Base-by-base conservation (phyloP, 805 yeast species). In the Diddensiella transvaalensis region DNA sequence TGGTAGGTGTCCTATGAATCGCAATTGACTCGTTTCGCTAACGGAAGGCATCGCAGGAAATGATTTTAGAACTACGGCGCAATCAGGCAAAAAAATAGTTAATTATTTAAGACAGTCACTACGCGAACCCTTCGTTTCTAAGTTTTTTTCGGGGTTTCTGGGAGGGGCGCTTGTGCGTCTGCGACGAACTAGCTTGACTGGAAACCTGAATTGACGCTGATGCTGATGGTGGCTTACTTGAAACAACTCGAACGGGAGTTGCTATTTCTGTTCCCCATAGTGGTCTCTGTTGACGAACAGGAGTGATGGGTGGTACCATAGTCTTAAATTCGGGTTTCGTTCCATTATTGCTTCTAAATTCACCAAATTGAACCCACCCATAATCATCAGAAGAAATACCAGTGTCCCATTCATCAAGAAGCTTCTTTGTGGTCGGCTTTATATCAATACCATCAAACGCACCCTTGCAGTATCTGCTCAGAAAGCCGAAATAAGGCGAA, bases 91-190 rank as follows among this genome's bases (percentile, higher is more conserved):
- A 13, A 23, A 40, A 26, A 26, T 26, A 26, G 13, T n/a, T n/a
- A n/a, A n/a, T n/a, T n/a, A 26, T 26, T 8, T 26, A 26, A 40
- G 11, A 10, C 22, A 11, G 23, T 37, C n/a, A n/a, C 21, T 29
- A 38, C 10, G 36, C 40, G 36, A 54, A 53, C n/a, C 56, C 55
- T 15, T 46, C 52, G 11, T 37, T 51, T 10, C 46, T n/a, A 23
- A 38, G 37, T 22, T 44, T 44, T 19, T 37, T 37, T 11, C 39
- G 41, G 13, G 18, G 46, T 15, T 35, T 35, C 15, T 10, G 38
- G 8, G 38, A 6, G 8, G 32, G 32, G 13, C 32, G 32, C 8
- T 13, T 8, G 13, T 26, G 8, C 8, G 8, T 26, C 32, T 26
- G 32, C 8, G 32, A 26, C 8, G 32, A 26, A 26, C 11, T 26